A percentile compares a stretch with the other conserved stretches of the same genome.
Evolutionary conservation across 306 rosid genomes (phyloP).

Genomic region (Sophora flavescens): DNA sequence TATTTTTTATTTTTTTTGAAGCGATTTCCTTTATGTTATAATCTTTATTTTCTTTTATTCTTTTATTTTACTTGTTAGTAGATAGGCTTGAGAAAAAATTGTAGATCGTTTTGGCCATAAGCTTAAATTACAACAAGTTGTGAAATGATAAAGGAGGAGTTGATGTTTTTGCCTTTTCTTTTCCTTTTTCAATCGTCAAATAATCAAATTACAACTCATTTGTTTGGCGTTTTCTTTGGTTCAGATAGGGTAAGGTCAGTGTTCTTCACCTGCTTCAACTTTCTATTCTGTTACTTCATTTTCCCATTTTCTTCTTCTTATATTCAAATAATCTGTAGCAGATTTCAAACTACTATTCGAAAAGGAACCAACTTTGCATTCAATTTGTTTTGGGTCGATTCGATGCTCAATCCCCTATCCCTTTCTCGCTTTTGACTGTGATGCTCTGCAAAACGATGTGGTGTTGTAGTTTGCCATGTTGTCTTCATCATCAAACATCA

Average conservation of each 20-base stretch:
- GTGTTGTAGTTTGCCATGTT: not conserved
- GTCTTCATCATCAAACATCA: slow-evolving; percentile 14
- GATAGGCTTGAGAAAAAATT: too few species aligned
- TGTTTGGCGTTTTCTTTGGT: not conserved
- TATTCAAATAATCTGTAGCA: not conserved
- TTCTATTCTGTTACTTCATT: slow-evolving; percentile 13
- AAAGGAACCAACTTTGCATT: slow-evolving; percentile 40
- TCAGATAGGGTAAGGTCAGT: slow-evolving; percentile 32
- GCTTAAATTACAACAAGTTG: too few species aligned
- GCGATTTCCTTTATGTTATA: too few species aligned
- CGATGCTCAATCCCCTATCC: not conserved
- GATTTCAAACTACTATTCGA: slow-evolving; percentile 16
- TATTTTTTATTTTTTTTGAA: too few species aligned
- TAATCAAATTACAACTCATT: too few species aligned
- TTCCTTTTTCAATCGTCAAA: too few species aligned
- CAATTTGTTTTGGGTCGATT: slow-evolving; percentile 17
- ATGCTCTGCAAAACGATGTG: not conserved
- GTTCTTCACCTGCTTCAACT: slow-evolving; percentile 12
- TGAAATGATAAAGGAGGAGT: too few species aligned
- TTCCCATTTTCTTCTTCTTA: not conserved
- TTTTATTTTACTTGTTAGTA: too few species aligned
- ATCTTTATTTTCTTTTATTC: too few species aligned
- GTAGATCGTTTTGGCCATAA: too few species aligned
- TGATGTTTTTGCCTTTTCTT: too few species aligned
- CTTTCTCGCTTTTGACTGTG: not conserved